Evolutionary conservation across 345 rosid genomes (phyloP), one percentile per base, ranked within the genome.

Genomic region (Streptanthus diversifolius): DNA sequence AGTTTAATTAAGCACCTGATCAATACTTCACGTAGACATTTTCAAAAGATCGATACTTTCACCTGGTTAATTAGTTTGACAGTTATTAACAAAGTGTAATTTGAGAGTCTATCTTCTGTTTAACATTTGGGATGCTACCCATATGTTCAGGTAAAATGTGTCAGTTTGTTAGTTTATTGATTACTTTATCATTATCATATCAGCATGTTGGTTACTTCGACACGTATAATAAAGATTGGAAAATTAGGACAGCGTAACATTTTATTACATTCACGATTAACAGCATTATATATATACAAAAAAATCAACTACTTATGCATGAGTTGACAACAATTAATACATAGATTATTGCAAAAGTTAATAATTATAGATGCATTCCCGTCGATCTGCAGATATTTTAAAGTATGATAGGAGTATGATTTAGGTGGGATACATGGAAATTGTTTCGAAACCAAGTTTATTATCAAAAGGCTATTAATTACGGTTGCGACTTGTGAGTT

Each of bases 1-100:
- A 33, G 40, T 64, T 66, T 57, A 47, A 24, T 54, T 35, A 65
- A 56, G 22, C 77, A 74, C 67, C 54, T 66, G 67, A 47, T 47
- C 51, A 53, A 41, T 55, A 72, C 55, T 72, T 52, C 27, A 43
- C 33, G 29, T 58, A 45, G 27, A 24, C 33, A 58, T 59, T 70
- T 33, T 0, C 1, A 53, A 58, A 57, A 27, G 9, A 32, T 8
- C 14, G 63, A 55, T 7, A 53, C 6, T 17, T 51, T 54, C 63
- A 25, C 57, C 37, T 54, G 56, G 52, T 32, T 30, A 52, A 55
- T 53, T 53, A 64, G 65, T 32, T 19, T 44, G 71, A 24, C 15
- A 54, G 27, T 39, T 15, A 49, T 27, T 37, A 39, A 22, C 5
- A 47, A 48, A 61, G 22, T 51, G 17, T 11, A 52, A 11, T 52